Evolutionary conservation across 1,284 basidiomycete genomes (phyloP).

Genomic region (Macrocybe sp.): DNA sequence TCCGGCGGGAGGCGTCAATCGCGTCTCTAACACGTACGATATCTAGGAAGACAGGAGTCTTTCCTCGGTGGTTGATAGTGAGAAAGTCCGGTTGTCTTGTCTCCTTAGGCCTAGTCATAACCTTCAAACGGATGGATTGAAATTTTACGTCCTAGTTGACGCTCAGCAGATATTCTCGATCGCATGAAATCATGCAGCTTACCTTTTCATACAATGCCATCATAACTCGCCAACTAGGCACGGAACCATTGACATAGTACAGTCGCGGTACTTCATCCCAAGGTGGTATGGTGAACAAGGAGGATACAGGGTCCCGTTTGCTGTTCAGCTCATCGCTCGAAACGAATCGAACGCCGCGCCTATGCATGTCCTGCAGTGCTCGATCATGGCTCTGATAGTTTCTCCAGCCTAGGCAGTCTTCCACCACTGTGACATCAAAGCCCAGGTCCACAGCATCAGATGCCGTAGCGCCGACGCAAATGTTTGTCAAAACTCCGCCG

Average conservation of each 20-base stretch:
- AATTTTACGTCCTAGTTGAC: conserved; percentile 10
- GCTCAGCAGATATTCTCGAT: conserved; percentile 1
- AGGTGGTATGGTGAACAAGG: not conserved
- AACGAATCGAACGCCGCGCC: conserved; percentile 9
- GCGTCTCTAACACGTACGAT: conserved; percentile 1
- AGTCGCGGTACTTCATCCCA: conserved; percentile 11
- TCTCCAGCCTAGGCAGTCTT: conserved; percentile 19
- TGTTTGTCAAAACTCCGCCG: conserved; percentile 18
- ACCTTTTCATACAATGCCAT: conserved; percentile 23
- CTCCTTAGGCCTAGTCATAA: conserved; percentile 20
- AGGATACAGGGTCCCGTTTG: not conserved
- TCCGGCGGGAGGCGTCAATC: not conserved
- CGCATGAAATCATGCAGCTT: conserved; percentile 2
- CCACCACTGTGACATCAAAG: conserved; percentile 14
- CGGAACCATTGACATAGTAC: conserved; percentile 22
- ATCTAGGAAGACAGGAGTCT: conserved; percentile 19
- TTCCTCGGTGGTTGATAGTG: conserved; percentile 20
- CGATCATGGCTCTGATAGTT: conserved; percentile 16
- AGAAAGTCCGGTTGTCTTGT: conserved; percentile 19
- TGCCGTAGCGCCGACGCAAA: conserved; percentile 20
- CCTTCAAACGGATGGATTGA: conserved; percentile 10
- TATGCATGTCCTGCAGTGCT: conserved; percentile 14
- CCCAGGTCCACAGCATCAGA: conserved; percentile 15
- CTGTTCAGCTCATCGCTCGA: conserved; percentile 6
- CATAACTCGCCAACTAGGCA: conserved; percentile 21